phyloP scores from a whole-genome alignment of 2,329 filamentous ascomycete genomes.

The Alternaria metachromatica region DNA sequence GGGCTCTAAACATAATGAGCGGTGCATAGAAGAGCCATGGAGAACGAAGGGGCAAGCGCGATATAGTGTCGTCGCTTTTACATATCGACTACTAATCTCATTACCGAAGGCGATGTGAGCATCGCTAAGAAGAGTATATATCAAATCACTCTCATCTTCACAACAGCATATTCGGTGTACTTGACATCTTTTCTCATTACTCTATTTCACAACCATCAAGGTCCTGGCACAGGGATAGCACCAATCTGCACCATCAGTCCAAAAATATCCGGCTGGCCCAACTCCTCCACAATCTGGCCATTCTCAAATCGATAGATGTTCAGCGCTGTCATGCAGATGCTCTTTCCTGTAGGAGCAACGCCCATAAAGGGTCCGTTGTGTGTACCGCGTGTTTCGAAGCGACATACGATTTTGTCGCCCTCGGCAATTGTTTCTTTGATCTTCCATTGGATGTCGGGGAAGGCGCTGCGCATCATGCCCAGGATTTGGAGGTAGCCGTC shows the following conservation, averaged over 20 bases:
- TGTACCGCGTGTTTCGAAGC: not conserved
- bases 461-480: constrained; percentile 1
- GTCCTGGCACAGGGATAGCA: not conserved
- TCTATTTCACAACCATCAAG: not conserved
- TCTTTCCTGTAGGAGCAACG: not conserved
- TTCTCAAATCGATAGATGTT: not conserved
- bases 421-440: constrained; percentile 5
- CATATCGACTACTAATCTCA: constrained; percentile 1
- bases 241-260: not conserved
- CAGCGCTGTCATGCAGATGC: not conserved
- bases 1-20: not conserved
- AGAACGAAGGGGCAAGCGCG: not conserved
- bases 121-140: not conserved
- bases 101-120: not conserved
- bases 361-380: not conserved
- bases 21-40: not conserved
- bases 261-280: not conserved
- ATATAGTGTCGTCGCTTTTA: not conserved
- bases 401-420: not conserved
- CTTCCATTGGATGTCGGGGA: constrained; percentile 1
- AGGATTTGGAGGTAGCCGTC: constrained; percentile 2
- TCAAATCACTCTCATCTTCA: not conserved
- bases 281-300: not conserved
- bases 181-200: not conserved
- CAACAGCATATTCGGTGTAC: not conserved